Evolutionary conservation across 2,329 filamentous ascomycete species (phyloP).

Genomic region (Ilyonectria sp.): DNA sequence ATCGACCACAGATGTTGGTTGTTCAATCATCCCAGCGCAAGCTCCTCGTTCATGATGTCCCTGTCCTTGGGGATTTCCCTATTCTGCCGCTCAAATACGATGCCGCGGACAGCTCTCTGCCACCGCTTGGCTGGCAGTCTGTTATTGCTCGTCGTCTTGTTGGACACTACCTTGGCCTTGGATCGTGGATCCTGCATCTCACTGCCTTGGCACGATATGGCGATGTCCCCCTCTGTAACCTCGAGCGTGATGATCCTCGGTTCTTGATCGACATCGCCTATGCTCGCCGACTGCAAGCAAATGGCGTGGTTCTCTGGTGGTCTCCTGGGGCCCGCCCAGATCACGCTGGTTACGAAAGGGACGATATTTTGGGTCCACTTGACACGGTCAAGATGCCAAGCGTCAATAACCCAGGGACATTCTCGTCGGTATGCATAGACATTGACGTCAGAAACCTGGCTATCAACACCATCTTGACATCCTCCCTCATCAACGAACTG

Average conservation of each 20-base stretch:
- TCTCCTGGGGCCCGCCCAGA: constrained; percentile 89
- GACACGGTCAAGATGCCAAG: constrained; percentile 93
- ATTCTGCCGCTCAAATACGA: constrained; percentile 87
- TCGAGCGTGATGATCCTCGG: constrained; percentile 93
- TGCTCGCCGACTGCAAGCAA: constrained; percentile 88
- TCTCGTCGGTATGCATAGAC: constrained; percentile 96
- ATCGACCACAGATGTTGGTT: constrained; percentile 84
- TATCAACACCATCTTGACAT: constrained; percentile 98
- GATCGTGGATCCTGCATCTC: constrained; percentile 91
- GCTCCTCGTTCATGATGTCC: constrained; percentile 87
- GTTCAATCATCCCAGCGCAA: constrained; percentile 91
- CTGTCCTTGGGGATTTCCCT: constrained; percentile 87
- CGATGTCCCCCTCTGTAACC: constrained; percentile 93
- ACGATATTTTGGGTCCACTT: constrained; percentile 86
- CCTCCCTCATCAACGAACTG: constrained; percentile 95
- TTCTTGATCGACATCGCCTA: constrained; percentile 98
- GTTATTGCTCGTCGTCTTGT: constrained; percentile 90
- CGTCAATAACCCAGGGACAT: constrained; percentile 93
- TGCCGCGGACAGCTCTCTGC: constrained; percentile 86
- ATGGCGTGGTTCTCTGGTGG: constrained; percentile 98
- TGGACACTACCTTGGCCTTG: constrained; percentile 92
- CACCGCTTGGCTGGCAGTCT: constrained; percentile 93
- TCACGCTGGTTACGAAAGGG: constrained; percentile 95
- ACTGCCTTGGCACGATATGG: constrained; percentile 91
- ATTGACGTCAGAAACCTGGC: constrained; percentile 93